phyloP scores from a whole-genome alignment of 441 rosid genomes.

The Omphalea diandra region DNA sequence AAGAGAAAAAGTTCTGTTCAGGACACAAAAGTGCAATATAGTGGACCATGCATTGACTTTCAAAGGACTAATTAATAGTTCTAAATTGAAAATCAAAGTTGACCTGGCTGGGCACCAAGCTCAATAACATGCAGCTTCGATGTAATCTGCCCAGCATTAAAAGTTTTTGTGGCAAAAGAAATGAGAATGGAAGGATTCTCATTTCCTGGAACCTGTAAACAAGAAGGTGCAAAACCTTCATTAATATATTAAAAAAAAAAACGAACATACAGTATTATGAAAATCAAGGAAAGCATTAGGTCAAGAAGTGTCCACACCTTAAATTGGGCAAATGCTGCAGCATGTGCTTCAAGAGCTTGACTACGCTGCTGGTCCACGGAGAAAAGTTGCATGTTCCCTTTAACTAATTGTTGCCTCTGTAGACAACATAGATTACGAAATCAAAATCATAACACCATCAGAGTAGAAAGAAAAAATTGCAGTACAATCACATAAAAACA shows the following conservation, averaged over 20 bases:
- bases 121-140: constrained; percentile 98
- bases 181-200: constrained; percentile 92
- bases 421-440: constrained; percentile 22
- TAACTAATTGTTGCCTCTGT: constrained; percentile 92
- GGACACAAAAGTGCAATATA: not conserved
- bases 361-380: constrained; percentile 99
- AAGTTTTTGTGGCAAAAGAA: constrained; percentile 82
- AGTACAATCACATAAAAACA: not conserved
- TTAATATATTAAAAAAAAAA: no score
- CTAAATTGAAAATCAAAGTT: constrained; percentile 24
- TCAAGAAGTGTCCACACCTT: constrained; percentile 45
- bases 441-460: not conserved
- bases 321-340: constrained; percentile 93
- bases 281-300: not conserved
- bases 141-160: constrained; percentile 89
- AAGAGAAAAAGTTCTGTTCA: not conserved
- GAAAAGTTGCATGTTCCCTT: constrained; percentile 99
- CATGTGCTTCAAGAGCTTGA: constrained; percentile 99
- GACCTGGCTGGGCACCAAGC: constrained; percentile 99
- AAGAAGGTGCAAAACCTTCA: not conserved
- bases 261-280: no score
- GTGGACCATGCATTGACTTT: no score
- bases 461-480: not conserved
- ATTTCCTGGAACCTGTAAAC: constrained; percentile 84
- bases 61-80: no score